Base-by-base conservation (phyloP, 2,329 filamentous ascomycete genomes). In the Beauveria asiatica region DNA sequence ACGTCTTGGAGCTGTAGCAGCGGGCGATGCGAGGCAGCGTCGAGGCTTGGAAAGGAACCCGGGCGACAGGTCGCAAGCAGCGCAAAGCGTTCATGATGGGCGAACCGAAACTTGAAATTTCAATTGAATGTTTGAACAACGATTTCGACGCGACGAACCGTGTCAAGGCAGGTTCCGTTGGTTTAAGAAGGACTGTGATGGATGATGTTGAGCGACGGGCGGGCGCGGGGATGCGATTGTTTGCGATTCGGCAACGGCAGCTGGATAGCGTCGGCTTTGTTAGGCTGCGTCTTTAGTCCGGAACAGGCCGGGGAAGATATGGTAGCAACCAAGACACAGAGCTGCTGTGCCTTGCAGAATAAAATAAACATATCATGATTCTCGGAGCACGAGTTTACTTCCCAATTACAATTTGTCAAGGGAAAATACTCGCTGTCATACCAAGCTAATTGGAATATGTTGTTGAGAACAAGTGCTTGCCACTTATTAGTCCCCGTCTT, bases 51-150 rank as follows among this genome's bases (percentile, higher is more conserved):
- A 88, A 81, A 30, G 72, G 67, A 57, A 72, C 67, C 49, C 68
- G 68, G 69, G 83, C 81, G 64, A 83, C 73, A 50, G 89, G 82
- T 70, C 83, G 80, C 68, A 88, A 73, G 66, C 78, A 80, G 67
- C 83, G 80, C 61, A 86, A 72, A 46, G 79, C 70, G 67, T 81
- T 83, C 80, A 82, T 82, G 57, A 58, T 70, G 66, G 62, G 52
- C 44, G 59, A 30, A 50, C 9, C 1, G 46, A 57, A 21, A 13
- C 7, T 7, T 6, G 5, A n/a, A 33, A 16, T 51, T 7, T 19
- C 37, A 55, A 60, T 54, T 56, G 44, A 50, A 5, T 37, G 42
- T 37, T 25, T 37, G 16, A 19, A 51, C 25, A 50, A 10, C 16
- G 17, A 33, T 51, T 5, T 9, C 51, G n/a, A 52, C 37, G 11